A percentile compares a stretch with the other conserved stretches of the same genome.
These are phyloP conservation scores for Piloderma croceum DNA, from an alignment of 768 basidiomycete genomes.

Conservation along the genomic window DNA sequence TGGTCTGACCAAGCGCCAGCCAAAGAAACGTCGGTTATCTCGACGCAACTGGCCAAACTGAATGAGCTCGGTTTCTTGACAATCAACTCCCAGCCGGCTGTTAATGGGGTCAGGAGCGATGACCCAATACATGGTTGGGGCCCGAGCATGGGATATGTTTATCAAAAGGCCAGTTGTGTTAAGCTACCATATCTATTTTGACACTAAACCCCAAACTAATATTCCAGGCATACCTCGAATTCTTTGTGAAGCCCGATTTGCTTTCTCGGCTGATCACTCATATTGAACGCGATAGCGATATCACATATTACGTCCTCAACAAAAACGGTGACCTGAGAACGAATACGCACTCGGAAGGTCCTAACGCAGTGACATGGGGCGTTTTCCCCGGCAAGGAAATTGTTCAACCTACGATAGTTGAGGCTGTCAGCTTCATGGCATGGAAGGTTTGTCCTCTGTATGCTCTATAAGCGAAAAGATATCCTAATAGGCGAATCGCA, in stretches of 20 bases:
- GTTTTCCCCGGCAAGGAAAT: conserved; percentile 98
- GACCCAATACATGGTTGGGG: conserved; percentile 92
- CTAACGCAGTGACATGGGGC: conserved; percentile 99
- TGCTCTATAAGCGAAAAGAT: not conserved
- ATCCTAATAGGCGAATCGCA: conserved; percentile 23
- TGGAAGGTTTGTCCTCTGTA: conserved; percentile 64
- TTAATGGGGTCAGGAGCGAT: conserved; percentile 81
- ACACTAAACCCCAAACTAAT: not conserved
- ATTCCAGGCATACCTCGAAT: conserved; percentile 86
- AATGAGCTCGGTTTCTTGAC: conserved; percentile 92
- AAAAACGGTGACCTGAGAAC: conserved; percentile 90
- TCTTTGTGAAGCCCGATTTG: conserved; percentile 78
- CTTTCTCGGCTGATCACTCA: conserved; percentile 67
- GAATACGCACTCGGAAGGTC: conserved; percentile 91
- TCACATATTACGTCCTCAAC: conserved; percentile 98
- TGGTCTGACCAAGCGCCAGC: conserved; percentile 93
- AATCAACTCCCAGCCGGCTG: conserved; percentile 96
- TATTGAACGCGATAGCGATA: conserved; percentile 80
- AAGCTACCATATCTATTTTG: not conserved
- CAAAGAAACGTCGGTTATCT: conserved; percentile 77
- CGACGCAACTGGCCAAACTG: conserved; percentile 72
- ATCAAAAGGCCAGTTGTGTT: conserved; percentile 68
- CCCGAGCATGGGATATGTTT: conserved; percentile 87
- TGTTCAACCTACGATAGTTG: conserved; percentile 92
- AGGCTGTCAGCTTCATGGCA: conserved; percentile 96